Conservation (phyloP, 2,329 filamentous ascomycete genomes). For the Cyphellophora attinorum region DNA sequence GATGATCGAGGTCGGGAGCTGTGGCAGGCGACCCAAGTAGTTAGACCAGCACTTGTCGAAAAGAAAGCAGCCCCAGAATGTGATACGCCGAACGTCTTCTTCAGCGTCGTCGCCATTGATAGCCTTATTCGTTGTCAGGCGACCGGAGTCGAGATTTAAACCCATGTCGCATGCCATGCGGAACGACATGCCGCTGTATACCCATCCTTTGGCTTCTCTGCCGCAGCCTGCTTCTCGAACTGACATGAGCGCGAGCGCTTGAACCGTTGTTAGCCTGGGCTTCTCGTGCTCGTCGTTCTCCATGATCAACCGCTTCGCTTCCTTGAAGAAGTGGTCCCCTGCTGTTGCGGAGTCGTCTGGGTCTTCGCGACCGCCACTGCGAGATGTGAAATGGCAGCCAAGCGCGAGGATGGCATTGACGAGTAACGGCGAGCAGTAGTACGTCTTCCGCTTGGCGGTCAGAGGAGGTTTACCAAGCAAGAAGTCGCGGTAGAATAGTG, state of each 20-base stretch:
- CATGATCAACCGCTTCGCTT: slow-evolving; percentile 80
- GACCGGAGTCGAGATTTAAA: slow-evolving; percentile 73
- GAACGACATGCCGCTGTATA: slow-evolving; percentile 97
- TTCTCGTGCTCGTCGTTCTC: slow-evolving; percentile 91
- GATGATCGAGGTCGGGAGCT: slow-evolving; percentile 68
- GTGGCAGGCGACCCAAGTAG: slow-evolving; percentile 83
- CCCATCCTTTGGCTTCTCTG: slow-evolving; percentile 91
- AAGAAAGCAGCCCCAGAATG: slow-evolving; percentile 96
- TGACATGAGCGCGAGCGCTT: slow-evolving; percentile 90
- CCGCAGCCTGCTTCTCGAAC: slow-evolving; percentile 92
- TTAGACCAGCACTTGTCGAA: slow-evolving; percentile 99
- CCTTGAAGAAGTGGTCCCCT: slow-evolving; percentile 90
- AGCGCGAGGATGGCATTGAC: slow-evolving; percentile 91
- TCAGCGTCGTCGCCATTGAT: slow-evolving; percentile 66
- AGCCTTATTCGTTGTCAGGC: slow-evolving; percentile 44
- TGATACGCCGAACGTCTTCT: slow-evolving; percentile 78
- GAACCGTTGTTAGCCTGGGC: slow-evolving; percentile 77
- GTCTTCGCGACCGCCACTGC: slow-evolving; percentile 60
- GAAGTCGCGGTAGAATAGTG: slow-evolving; percentile 80
- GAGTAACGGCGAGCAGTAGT: slow-evolving; percentile 79
- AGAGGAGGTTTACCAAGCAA: slow-evolving; percentile 57
- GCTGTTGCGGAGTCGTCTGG: slow-evolving; percentile 72
- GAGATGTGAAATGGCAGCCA: slow-evolving; percentile 84
- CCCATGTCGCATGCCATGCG: slow-evolving; percentile 94
- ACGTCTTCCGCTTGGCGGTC: slow-evolving; percentile 45